phyloP scores from a whole-genome alignment of 164 flowering plant genomes.

The Magnolia changhungtana region DNA sequence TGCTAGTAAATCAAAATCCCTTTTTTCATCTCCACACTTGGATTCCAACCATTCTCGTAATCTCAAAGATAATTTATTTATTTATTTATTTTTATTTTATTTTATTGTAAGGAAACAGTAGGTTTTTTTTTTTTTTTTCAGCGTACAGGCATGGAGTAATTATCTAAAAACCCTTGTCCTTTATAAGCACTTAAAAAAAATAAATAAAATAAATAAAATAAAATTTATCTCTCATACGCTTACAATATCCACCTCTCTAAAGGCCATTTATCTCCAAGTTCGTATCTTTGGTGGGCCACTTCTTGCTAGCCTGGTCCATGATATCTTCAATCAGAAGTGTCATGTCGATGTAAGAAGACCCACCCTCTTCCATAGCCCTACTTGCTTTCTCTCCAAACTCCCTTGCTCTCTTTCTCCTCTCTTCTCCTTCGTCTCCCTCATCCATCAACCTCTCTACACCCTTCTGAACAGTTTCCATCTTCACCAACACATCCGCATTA shows the following conservation, averaged over 20 bases:
- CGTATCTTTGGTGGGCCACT: too few relatives aligned
- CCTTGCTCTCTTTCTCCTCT: constrained; percentile 34
- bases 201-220: too few relatives aligned
- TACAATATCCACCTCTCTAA: background rate
- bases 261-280: constrained; percentile 6
- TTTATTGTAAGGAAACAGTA: too few relatives aligned
- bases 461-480: constrained; percentile 28
- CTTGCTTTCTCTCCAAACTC: constrained; percentile 30
- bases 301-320: background rate
- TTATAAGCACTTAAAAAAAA: background rate
- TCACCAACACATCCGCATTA: constrained; percentile 16
- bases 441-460: constrained; percentile 35
- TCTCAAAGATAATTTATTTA: too few relatives aligned
- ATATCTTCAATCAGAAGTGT: constrained; percentile 30
- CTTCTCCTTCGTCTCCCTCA: constrained; percentile 33
- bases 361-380: constrained; percentile 36
- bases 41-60: too few relatives aligned
- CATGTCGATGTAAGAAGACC: constrained; percentile 37
- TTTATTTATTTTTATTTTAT: too few relatives aligned
- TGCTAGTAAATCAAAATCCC: too few relatives aligned
- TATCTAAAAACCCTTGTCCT: too few relatives aligned
- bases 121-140: too few relatives aligned
- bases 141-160: too few relatives aligned
- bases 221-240: constrained; percentile 22
- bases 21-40: too few relatives aligned